Percentiles rank a stretch among this genome's conserved stretches.
These are phyloP conservation scores for Paraphaeosphaeria sporulosa DNA, from an alignment of 2,329 filamentous ascomycete genomes.

Conservation along the genomic window DNA sequence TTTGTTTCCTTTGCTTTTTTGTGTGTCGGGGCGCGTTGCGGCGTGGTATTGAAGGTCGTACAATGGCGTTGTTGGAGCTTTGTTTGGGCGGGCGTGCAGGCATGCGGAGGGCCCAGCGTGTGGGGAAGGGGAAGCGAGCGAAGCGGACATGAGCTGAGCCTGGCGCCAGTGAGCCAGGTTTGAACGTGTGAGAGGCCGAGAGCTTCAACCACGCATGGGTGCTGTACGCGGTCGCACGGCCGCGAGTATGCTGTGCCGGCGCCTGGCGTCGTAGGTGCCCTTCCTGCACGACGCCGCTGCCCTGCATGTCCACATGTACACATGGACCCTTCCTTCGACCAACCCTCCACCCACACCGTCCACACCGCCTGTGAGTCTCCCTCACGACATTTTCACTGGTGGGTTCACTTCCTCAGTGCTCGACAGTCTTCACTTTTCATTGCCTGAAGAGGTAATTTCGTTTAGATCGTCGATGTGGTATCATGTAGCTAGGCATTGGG, in stretches of 20 bases:
- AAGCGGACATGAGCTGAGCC: not conserved
- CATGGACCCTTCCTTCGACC: not conserved
- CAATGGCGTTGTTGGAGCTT: slow-evolving; percentile 6
- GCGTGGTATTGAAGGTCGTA: not conserved
- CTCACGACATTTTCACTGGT: slow-evolving; percentile 10
- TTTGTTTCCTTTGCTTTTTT: not conserved
- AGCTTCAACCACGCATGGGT: not conserved
- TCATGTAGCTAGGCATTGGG: not conserved
- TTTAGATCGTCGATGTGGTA: not conserved
- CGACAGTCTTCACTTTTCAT: not conserved
- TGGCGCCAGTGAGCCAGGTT: not conserved
- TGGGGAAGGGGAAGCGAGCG: not conserved
- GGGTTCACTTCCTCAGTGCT: slow-evolving; percentile 15
- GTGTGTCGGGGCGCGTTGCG: not conserved
- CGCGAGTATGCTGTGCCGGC: not conserved
- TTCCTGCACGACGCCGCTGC: not conserved
- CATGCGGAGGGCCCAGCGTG: too few relatives aligned
- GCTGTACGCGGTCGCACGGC: not conserved
- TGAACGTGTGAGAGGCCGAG: not conserved
- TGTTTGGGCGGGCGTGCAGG: not conserved
- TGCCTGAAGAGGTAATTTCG: slow-evolving; percentile 10
- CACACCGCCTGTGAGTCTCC: not conserved
- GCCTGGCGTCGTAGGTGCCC: not conserved
- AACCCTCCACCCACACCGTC: not conserved
- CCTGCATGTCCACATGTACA: not conserved